Conservation (phyloP, 768 basidiomycete species). For the Phallus indusiatus region DNA sequence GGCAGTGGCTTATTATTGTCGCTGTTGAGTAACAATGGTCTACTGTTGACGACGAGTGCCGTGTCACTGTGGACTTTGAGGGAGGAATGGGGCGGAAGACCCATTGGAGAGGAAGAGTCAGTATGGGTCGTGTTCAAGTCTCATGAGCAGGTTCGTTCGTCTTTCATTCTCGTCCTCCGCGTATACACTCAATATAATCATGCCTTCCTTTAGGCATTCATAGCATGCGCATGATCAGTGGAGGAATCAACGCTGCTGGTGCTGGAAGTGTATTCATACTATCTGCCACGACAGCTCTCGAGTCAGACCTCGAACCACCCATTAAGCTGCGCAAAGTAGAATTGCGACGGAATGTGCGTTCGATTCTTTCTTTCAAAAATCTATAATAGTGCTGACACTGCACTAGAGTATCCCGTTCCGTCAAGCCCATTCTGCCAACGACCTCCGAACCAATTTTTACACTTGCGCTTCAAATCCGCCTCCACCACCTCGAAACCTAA, state of each 20-base stretch:
- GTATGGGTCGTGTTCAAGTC: slow-evolving; percentile 51
- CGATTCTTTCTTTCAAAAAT: background rate
- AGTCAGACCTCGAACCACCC: slow-evolving; percentile 53
- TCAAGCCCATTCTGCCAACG: background rate
- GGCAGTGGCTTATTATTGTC: slow-evolving; percentile 16
- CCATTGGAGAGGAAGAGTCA: slow-evolving; percentile 21
- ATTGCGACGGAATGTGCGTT: slow-evolving; percentile 10
- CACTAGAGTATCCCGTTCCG: background rate
- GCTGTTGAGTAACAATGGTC: background rate
- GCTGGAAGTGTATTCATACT: slow-evolving; percentile 46
- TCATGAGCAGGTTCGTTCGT: slow-evolving; percentile 43
- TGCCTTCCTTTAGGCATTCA: background rate
- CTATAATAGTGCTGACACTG: background rate
- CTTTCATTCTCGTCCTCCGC: slow-evolving; percentile 8
- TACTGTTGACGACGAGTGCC: slow-evolving; percentile 19
- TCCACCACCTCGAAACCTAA: no score
- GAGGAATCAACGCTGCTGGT: slow-evolving; percentile 38
- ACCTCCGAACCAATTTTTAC: background rate
- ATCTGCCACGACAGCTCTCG: slow-evolving; percentile 46
- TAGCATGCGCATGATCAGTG: background rate
- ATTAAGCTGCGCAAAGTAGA: slow-evolving; percentile 44
- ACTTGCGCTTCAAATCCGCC: background rate
- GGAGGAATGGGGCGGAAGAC: slow-evolving; percentile 20
- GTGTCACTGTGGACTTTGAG: slow-evolving; percentile 41
- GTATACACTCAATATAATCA: slow-evolving; percentile 9